Percentiles rank a stretch among this genome's conserved stretches.
Conservation (phyloP, 306 rosid genomes). For the Vachellia collinsii region DNA sequence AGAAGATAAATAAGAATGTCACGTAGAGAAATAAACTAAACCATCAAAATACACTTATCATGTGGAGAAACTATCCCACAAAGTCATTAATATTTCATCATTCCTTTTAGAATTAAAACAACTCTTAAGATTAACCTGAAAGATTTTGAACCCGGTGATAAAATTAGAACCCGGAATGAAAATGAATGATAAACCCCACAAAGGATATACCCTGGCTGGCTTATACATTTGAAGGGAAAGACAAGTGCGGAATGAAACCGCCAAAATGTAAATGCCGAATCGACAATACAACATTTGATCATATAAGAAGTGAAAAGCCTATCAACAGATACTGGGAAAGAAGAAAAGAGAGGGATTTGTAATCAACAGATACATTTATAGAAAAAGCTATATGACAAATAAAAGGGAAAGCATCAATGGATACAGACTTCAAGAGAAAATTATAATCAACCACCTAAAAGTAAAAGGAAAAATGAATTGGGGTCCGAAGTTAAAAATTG, state of each 20-base stretch:
- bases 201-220: not conserved
- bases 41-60: not conserved
- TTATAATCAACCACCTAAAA: not conserved
- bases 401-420: not conserved
- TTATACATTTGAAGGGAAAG: not conserved
- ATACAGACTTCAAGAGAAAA: not conserved
- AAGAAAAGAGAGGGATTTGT: not conserved
- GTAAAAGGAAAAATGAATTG: not conserved
- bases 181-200: not conserved
- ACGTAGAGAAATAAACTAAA: not conserved
- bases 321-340: not conserved
- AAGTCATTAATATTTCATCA: slow-evolving; percentile 1
- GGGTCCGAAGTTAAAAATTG: not conserved
- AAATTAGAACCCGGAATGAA: not conserved
- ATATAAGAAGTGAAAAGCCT: not conserved
- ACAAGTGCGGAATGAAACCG: not conserved
- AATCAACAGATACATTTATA: not conserved
- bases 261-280: not conserved
- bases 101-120: slow-evolving; percentile 13
- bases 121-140: slow-evolving; percentile 5
- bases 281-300: not conserved
- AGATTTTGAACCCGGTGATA: not conserved
- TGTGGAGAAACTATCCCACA: not conserved
- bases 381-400: not conserved
- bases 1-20: slow-evolving; percentile 25